Percentiles rank a stretch among this genome's conserved stretches.
phyloP scores from a whole-genome alignment of 345 rosid genomes.

The Aurinia saxatilis region DNA sequence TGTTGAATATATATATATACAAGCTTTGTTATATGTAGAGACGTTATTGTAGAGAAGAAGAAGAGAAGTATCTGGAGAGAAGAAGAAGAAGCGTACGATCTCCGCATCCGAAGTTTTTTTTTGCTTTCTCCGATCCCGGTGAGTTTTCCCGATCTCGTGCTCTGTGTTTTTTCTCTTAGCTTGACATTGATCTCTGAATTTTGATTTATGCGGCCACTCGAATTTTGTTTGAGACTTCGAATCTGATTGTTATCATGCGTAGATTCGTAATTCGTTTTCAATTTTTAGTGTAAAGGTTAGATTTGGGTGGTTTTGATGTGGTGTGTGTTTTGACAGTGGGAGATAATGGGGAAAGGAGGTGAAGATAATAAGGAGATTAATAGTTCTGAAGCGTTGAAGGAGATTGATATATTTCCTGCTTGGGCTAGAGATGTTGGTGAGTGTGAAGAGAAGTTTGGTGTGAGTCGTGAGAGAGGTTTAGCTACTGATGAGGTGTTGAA shows the following conservation, averaged over 20 bases:
- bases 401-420: conserved; percentile 40
- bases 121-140: conserved; percentile 14
- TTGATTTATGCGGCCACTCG: not conserved
- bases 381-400: conserved; percentile 6
- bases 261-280: not conserved
- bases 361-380: conserved; percentile 29
- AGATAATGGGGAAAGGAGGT: conserved; percentile 69
- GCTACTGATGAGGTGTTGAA: conserved; percentile 40
- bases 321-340: conserved; percentile 3
- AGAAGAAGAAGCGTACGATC: conserved; percentile 14
- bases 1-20: not conserved
- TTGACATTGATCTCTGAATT: conserved; percentile 13
- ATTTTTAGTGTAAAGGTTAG: too few relatives aligned
- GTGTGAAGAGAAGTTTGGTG: conserved; percentile 43
- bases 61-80: conserved; percentile 25
- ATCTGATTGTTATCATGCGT: too few relatives aligned
- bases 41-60: conserved; percentile 9
- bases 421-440: conserved; percentile 51
- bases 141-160: conserved; percentile 13
- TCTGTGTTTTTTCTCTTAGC: not conserved
- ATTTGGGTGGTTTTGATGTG: not conserved
- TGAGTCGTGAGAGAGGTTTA: conserved; percentile 35
- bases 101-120: conserved; percentile 14
- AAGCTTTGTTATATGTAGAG: conserved; percentile 10
- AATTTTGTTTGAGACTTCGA: not conserved